Evolutionary conservation across 495 filamentous ascomycete species (phyloP), one percentile per base, ranked within the genome.

Genomic region (Hypoxylon intermedium): DNA sequence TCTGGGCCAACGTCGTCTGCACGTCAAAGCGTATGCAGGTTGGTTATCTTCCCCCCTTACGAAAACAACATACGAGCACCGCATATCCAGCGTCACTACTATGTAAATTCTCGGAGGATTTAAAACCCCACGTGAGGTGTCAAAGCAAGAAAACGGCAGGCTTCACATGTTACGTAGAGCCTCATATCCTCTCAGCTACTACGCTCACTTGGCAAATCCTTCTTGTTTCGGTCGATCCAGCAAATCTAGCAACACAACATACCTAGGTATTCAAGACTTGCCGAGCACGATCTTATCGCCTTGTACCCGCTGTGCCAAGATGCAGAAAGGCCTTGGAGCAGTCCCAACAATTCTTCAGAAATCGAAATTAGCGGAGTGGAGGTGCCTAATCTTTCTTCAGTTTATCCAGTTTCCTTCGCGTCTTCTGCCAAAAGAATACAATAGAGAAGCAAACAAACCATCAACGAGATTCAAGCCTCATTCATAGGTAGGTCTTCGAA

Each of bases 21-120:
- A 58, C 3, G 54, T 58, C 54, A 58, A 58, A 58, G 54, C 54
- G 53, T 48, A 46, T 21, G 20, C 28, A 5, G 7, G 19, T 49
- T 21, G 13, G n/a, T 33, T 34, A 19, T 28, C 23, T 18, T 49
- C 34, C 9, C 28, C 19, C 13, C 24, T 43, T 15, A 37, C 51
- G 6, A 47, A 41, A 47, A 37, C 52, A 30, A 26, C 20, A 47
- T 41, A 48, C 11, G 43, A 19, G 42, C 31, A 46, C 33, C 18
- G 20, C 52, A 47, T 24, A 26, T 45, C 30, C 41, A 26, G 23
- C 21, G 19, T 48, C 44, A 26, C 24, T 6, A 19, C 23, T 36
- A 47, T 48, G 43, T 30, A 47, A 56, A 47, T 13, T 26, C 18
- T 11, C 12, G 6, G 19, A 36, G 45, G 19, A n/a, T 41, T 6